Base-by-base conservation (phyloP, 768 basidiomycete genomes). In the Xanthoconium purpureum region DNA sequence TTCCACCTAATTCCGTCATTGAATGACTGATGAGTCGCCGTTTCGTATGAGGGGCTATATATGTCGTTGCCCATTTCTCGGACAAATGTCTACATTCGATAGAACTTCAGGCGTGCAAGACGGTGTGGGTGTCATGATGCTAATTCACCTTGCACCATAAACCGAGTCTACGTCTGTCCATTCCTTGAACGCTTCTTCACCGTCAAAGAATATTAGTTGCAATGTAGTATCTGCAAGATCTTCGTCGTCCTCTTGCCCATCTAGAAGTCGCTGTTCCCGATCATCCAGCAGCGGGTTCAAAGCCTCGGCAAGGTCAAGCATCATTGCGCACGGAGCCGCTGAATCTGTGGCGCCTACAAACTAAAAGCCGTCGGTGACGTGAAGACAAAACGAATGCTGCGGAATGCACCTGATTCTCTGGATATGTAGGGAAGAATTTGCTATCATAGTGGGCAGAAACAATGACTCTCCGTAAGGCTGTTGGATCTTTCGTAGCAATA, bases 301-400 rank as follows among this genome's bases (percentile, higher is more conserved):
- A 6, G 88, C 75, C 72, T 94, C 90, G 0, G 94, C 97, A 15
- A 98, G 75, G 72, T 98, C 94, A 30, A 98, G 82, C 77, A 99
- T 81, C 74, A 98, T 87, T 5, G 94, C 93, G 62, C 95, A 98
- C 3, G 97, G 87, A 35, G 92, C 94, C 7, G 95, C 97, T 1
- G 94, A 97, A 69, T 99, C 97, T 11, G 94, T 98, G 10, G 97
- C 97, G 35, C 97, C 97, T 65, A 99, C 77, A 69, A 99, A 99
- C 91, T 98, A 48, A 49, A 56, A 52, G 57, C 18, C 50, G 55
- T 61, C 47, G 70, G 47, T 18, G 29, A 47, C 42, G 37, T 54
- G 50, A 50, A 11, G 20, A 43, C 60, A 30, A 7, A 30, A 9
- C 45, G 9, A 43, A 42, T 10, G 46, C 36, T 13, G 24, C 15